These are phyloP conservation scores for Corymbia calophylla DNA, from an alignment of 441 rosid species.

Conservation along the genomic window DNA sequence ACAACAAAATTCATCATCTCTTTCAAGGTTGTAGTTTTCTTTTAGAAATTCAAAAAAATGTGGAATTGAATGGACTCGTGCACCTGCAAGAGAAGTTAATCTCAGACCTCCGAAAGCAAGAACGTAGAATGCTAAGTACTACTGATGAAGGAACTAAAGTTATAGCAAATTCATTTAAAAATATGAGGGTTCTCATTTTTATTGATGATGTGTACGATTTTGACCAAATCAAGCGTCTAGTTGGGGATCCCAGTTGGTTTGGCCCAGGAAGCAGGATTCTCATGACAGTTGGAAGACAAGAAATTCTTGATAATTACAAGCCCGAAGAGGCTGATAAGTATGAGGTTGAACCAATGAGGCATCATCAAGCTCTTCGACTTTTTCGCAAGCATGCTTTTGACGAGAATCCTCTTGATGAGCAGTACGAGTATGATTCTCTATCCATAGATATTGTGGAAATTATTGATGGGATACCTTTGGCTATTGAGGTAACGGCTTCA, in stretches of 20 bases:
- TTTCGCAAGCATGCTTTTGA: not conserved
- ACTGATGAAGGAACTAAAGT: not conserved
- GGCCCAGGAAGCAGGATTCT: not conserved
- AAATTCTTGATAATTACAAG: not conserved
- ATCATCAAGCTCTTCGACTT: not conserved
- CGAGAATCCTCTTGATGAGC: not conserved
- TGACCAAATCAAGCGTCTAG: not conserved
- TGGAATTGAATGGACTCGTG: not conserved
- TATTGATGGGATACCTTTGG: not conserved
- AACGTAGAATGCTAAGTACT: not conserved
- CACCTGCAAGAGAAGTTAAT: not conserved
- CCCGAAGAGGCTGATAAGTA: not conserved
- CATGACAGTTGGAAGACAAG: not conserved
- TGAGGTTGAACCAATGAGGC: not conserved
- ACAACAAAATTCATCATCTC: not conserved
- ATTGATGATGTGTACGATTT: not conserved
- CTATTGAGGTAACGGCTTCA: not conserved
- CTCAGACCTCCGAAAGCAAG: not conserved
- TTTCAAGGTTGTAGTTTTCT: not conserved
- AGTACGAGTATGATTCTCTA: not conserved
- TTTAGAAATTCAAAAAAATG: not conserved
- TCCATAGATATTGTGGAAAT: not conserved
- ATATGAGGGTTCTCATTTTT: not conserved
- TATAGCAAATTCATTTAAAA: not conserved
- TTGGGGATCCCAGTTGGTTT: not conserved